Percentiles rank a stretch among this genome's conserved stretches.
phyloP scores from a whole-genome alignment of 2,329 filamentous ascomycete genomes.

The Drechslerella stenobrocha region DNA sequence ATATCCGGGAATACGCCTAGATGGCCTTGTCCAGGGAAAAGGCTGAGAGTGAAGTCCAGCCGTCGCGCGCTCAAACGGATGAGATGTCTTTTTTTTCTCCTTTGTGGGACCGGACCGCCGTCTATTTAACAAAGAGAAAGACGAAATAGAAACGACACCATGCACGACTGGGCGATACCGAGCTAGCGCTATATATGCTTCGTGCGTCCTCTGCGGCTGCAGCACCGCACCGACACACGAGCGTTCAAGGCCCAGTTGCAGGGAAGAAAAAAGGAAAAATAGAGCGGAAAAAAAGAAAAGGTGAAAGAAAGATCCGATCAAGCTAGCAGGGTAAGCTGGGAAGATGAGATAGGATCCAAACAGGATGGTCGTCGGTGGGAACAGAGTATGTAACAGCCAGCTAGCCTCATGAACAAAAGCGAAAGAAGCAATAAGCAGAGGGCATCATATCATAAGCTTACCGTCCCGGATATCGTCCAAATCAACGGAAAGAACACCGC shows the following conservation, averaged over 20 bases:
- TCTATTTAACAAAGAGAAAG: conserved; percentile 2
- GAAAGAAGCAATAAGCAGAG: conserved; percentile 28
- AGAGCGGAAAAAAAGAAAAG: not conserved
- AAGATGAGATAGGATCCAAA: conserved; percentile 37
- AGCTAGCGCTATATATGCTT: conserved; percentile 6
- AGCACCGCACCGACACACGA: not conserved
- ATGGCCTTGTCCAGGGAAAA: not conserved
- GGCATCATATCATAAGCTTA: conserved; percentile 37
- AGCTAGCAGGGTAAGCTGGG: conserved; percentile 27
- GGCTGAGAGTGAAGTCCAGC: not conserved
- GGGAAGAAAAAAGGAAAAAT: not conserved
- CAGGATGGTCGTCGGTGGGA: conserved; percentile 39
- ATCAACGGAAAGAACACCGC: conserved; percentile 31
- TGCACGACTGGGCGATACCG: not conserved
- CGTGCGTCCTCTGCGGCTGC: conserved; percentile 1
- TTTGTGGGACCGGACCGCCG: conserved; percentile 3
- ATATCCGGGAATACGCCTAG: not conserved
- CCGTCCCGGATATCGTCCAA: conserved; percentile 2
- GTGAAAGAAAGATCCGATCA: conserved; percentile 27
- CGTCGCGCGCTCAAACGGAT: not conserved
- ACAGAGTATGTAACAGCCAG: conserved; percentile 7
- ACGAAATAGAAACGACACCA: not conserved
- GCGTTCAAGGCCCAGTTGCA: not conserved
- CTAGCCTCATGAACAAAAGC: conserved; percentile 5
- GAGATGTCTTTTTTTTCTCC: not conserved